A percentile compares a stretch with the other conserved stretches of the same genome.
These are phyloP conservation scores for Citrus sp. DNA, from an alignment of 345 rosid genomes.

Conservation along the genomic window DNA sequence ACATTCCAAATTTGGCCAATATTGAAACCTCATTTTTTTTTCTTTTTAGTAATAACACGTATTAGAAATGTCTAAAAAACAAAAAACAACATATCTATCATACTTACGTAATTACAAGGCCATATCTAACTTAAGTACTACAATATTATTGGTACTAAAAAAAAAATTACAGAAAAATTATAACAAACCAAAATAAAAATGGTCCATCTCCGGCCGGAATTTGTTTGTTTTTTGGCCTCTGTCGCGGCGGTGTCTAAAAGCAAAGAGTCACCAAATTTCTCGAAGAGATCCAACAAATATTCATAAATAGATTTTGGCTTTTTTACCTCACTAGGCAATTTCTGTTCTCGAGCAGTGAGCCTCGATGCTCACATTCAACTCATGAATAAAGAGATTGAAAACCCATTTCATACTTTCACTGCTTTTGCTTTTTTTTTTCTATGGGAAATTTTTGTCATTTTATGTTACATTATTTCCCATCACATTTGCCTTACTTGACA, in stretches of 20 bases:
- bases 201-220: too few species aligned
- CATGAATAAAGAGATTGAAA: neutral
- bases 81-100: too few species aligned
- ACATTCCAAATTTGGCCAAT: neutral
- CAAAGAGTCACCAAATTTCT: neutral
- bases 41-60: too few species aligned
- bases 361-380: constrained; percentile 5
- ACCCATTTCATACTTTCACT: neutral
- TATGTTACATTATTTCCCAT: neutral
- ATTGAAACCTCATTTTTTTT: neutral
- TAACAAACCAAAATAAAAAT: too few species aligned
- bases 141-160: too few species aligned
- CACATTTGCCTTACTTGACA: neutral
- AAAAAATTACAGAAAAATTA: too few species aligned
- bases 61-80: too few species aligned
- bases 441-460: constrained; percentile 5
- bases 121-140: too few species aligned
- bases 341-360: constrained; percentile 15
- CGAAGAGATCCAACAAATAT: neutral
- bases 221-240: too few species aligned
- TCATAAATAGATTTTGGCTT: neutral
- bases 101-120: too few species aligned
- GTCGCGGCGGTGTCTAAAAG: neutral
- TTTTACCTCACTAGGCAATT: neutral
- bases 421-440: constrained; percentile 9